phyloP scores from a whole-genome alignment of 306 rosid genomes.

The Acacia melanoxylon region DNA sequence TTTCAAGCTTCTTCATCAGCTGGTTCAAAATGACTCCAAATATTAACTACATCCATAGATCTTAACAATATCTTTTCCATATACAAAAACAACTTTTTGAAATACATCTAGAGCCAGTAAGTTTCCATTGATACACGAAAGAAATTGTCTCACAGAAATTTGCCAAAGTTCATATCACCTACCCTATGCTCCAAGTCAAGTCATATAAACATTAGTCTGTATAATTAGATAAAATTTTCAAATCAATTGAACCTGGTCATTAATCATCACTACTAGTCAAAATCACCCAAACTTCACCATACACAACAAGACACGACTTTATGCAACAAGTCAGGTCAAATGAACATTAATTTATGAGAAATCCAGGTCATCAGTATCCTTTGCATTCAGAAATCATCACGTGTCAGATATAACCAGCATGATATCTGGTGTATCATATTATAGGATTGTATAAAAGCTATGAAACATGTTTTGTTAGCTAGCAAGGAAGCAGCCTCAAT shows the following conservation, averaged over 20 bases:
- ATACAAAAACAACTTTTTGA: neutral
- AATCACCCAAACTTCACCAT: neutral
- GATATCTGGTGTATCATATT: conserved; percentile 19
- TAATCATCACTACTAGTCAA: neutral
- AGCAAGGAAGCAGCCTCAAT: neutral
- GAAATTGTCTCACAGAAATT: no score
- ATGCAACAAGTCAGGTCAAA: neutral
- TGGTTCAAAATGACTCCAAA: no score
- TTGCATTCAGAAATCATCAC: neutral
- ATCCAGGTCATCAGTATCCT: no score
- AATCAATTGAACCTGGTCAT: neutral
- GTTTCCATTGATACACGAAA: neutral
- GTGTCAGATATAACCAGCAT: neutral
- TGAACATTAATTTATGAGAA: neutral
- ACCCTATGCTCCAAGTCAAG: neutral
- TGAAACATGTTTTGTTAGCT: neutral
- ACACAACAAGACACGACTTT: neutral
- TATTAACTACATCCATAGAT: neutral
- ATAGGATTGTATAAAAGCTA: neutral
- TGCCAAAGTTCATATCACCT: neutral
- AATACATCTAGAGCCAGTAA: neutral
- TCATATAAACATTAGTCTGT: neutral
- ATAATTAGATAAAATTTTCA: neutral
- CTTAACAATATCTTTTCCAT: neutral
- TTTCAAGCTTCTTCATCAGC: no score